These are phyloP conservation scores for Holtermanniella nyarrowii DNA, from an alignment of 768 basidiomycete species.

Conservation along the genomic window DNA sequence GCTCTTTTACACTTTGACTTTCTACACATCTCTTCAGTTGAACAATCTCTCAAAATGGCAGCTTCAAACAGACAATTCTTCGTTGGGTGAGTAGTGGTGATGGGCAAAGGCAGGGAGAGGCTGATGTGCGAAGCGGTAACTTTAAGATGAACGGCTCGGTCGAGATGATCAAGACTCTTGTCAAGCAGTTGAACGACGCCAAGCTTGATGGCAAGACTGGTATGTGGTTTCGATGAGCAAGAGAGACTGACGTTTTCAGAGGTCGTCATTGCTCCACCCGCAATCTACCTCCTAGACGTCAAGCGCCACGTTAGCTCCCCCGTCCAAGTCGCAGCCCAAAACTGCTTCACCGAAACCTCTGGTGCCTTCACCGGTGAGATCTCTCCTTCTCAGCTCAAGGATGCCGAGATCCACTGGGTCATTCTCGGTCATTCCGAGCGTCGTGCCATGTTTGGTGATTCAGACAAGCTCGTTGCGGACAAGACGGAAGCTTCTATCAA, in stretches of 20 bases:
- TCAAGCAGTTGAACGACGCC: slow-evolving; percentile 65
- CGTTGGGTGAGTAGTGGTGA: slow-evolving; percentile 21
- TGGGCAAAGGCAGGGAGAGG: too few relatives aligned
- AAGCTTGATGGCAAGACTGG: slow-evolving; percentile 67
- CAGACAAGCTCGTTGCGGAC: slow-evolving; percentile 65
- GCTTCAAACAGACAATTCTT: slow-evolving; percentile 30
- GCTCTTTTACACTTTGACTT: background rate
- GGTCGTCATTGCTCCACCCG: slow-evolving; percentile 84
- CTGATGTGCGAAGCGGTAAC: slow-evolving; percentile 81
- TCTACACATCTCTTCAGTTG: too few relatives aligned
- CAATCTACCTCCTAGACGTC: slow-evolving; percentile 73
- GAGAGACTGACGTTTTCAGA: slow-evolving; percentile 46
- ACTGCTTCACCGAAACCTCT: slow-evolving; percentile 68
- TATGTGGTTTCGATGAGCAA: slow-evolving; percentile 39
- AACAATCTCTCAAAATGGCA: slow-evolving; percentile 18
- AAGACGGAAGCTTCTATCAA: slow-evolving; percentile 79
- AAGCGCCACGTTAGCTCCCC: slow-evolving; percentile 54
- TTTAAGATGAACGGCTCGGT: slow-evolving; percentile 88
- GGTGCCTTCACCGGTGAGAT: slow-evolving; percentile 97
- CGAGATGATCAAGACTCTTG: slow-evolving; percentile 55
- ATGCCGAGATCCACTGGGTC: slow-evolving; percentile 80
- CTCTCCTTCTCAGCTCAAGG: slow-evolving; percentile 74
- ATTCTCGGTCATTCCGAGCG: slow-evolving; percentile 97
- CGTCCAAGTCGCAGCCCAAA: slow-evolving; percentile 78
- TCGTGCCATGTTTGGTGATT: slow-evolving; percentile 81